phyloP scores from a whole-genome alignment of 1,139 yeast genomes.

The Scheffersomyces segobiensis region DNA sequence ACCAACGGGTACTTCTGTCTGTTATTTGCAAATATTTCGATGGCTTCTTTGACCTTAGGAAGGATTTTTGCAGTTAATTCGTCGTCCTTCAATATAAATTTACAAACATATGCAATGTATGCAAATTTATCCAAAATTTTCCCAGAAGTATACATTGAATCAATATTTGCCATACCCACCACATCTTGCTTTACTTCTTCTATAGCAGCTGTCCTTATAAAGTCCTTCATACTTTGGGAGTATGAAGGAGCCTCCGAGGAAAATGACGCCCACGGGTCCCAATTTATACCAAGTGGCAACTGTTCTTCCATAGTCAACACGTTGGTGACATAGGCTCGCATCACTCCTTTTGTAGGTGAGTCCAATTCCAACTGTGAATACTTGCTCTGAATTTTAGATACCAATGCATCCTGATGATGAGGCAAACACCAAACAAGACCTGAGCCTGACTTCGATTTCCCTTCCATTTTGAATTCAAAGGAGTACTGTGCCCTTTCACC shows the following conservation, averaged over 20 bases:
- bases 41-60: slow-evolving; percentile 56
- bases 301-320: slow-evolving; percentile 48
- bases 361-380: slow-evolving; percentile 48
- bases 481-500: slow-evolving; percentile 29
- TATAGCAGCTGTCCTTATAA: slow-evolving; percentile 50
- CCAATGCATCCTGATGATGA: slow-evolving; percentile 59
- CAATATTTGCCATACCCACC: slow-evolving; percentile 58
- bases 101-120: slow-evolving; percentile 63
- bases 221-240: slow-evolving; percentile 33
- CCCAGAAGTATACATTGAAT: slow-evolving; percentile 76
- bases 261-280: slow-evolving; percentile 62
- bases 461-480: slow-evolving; percentile 29
- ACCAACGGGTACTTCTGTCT: slow-evolving; percentile 60
- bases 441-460: slow-evolving; percentile 30
- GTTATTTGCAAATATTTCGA: slow-evolving; percentile 59
- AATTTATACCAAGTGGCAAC: slow-evolving; percentile 51
- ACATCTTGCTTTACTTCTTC: slow-evolving; percentile 58
- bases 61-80: slow-evolving; percentile 44
- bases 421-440: slow-evolving; percentile 59
- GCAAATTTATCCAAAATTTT: slow-evolving; percentile 76
- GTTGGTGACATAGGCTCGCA: slow-evolving; percentile 58
- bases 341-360: slow-evolving; percentile 69
- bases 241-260: slow-evolving; percentile 27
- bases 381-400: slow-evolving; percentile 13
- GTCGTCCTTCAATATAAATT: slow-evolving; percentile 53